Evolutionary conservation across 768 basidiomycete species (phyloP), one percentile per base, ranked within the genome.

Genomic region (Termitomyces sp.): DNA sequence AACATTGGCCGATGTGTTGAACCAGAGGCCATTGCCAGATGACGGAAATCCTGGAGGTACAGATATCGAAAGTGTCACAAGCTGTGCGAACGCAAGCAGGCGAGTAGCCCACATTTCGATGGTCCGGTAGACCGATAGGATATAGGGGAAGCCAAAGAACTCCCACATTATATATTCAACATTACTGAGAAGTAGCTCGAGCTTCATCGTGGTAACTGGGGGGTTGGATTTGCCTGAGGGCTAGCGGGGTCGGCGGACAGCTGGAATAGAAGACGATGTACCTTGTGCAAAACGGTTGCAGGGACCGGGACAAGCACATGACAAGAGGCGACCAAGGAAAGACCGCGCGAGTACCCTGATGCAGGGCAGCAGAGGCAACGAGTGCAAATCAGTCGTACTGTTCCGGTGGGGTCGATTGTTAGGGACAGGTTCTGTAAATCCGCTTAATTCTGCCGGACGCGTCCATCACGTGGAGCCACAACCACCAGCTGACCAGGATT

Each of bases 11-110:
- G 83, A 79, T 15, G 77, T 60, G 4, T 73, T 81, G 64, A 86
- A 91, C 89, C 89, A 91, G 34, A 91, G 75, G 6, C 84, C 89
- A 72, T 91, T 91, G n/a, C 89, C 89, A 12, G 86, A 85, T 4
- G 74, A 63, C 0, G 89, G 89, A 67, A 91, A 89, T n/a, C 77
- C 80, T 12, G 74, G 54, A 37, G 79, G 77, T 20, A 73, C 70
- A 57, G 70, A 68, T 34, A 61, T 43, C 5, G 68, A 63, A 32
- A 66, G 53, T 6, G 60, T 60, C 29, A 67, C 37, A 40, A 74
- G 64, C 38, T 69, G 70, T 10, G 62, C 54, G 4, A 73, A 52
- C 9, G 69, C 69, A 48, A 73, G 59, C 36, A 64, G 43, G 57
- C 65, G 68, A 50, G 65, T 63, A 17, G 60, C 59, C 72, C 71